These are phyloP conservation scores for Tetrapisispora phaffii DNA, from an alignment of 805 yeast genomes.

Conservation along the genomic window DNA sequence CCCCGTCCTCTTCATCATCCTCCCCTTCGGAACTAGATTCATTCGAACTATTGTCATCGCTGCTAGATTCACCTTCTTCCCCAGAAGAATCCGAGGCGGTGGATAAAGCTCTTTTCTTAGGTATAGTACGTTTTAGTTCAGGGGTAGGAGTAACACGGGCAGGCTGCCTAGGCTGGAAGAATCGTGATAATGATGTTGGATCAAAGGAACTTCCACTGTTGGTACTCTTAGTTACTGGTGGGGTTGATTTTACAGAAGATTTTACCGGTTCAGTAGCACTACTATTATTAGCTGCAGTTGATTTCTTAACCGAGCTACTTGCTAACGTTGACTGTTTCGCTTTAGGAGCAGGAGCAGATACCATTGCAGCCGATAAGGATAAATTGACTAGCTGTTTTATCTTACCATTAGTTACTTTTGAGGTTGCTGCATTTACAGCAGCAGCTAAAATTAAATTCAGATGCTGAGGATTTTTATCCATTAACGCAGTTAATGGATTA, in stretches of 20 bases:
- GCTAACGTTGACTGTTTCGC: background rate
- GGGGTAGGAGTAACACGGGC: slow-evolving; percentile 10
- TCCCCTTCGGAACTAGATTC: slow-evolving; percentile 24
- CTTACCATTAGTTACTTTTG: slow-evolving; percentile 47
- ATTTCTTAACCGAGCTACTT: background rate
- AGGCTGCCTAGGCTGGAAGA: slow-evolving; percentile 28
- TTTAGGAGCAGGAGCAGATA: slow-evolving; percentile 1
- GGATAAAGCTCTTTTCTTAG: slow-evolving; percentile 12
- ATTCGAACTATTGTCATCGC: slow-evolving; percentile 35
- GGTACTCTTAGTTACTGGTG: slow-evolving; percentile 14
- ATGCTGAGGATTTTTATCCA: slow-evolving; percentile 74
- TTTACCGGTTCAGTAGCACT: too few species aligned
- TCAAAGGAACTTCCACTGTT: slow-evolving; percentile 19
- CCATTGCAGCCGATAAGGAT: slow-evolving; percentile 10
- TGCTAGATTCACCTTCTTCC: slow-evolving; percentile 26
- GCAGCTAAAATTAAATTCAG: slow-evolving; percentile 69
- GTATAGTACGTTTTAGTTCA: slow-evolving; percentile 9
- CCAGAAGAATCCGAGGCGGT: slow-evolving; percentile 7
- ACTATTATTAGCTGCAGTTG: background rate
- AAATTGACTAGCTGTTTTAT: slow-evolving; percentile 34
- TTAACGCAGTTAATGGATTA: slow-evolving; percentile 65
- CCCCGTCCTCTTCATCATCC: slow-evolving; percentile 16
- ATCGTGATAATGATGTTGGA: slow-evolving; percentile 29
- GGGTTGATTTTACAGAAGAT: slow-evolving; percentile 7
- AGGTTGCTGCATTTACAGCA: slow-evolving; percentile 70